Conservation (phyloP, 2,329 filamentous ascomycete species). For the Rutstroemia sp. region DNA sequence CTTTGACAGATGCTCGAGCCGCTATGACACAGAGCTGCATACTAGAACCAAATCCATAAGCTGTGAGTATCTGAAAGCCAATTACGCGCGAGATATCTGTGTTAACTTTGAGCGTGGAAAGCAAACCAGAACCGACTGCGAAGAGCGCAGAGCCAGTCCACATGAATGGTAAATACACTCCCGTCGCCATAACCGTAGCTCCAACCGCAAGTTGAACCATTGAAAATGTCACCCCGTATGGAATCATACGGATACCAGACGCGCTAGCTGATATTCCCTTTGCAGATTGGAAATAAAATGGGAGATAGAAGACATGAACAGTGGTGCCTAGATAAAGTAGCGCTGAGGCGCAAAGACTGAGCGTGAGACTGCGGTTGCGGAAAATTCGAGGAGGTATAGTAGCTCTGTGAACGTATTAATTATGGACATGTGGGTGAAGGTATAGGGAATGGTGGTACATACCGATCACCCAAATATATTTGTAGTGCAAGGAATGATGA, state of each 20-base stretch:
- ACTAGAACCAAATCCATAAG: slow-evolving; percentile 46
- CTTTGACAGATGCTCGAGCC: slow-evolving; percentile 43
- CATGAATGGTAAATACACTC: slow-evolving; percentile 30
- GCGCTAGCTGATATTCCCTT: slow-evolving; percentile 13
- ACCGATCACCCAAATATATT: slow-evolving; percentile 15
- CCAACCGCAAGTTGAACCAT: slow-evolving; percentile 4
- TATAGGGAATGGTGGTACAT: not conserved
- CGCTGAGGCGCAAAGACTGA: not conserved
- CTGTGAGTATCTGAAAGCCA: slow-evolving; percentile 48
- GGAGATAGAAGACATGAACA: not conserved
- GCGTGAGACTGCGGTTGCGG: not conserved
- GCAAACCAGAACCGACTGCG: slow-evolving; percentile 40
- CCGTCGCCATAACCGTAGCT: slow-evolving; percentile 19
- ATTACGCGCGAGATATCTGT: slow-evolving; percentile 36
- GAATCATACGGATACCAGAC: slow-evolving; percentile 22
- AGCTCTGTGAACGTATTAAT: not conserved
- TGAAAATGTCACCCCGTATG: slow-evolving; percentile 12
- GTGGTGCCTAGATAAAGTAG: not conserved
- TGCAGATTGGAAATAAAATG: slow-evolving; percentile 12
- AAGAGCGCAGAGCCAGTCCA: slow-evolving; percentile 22
- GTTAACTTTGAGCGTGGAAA: slow-evolving; percentile 40
- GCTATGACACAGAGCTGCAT: slow-evolving; percentile 39
- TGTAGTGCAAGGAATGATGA: slow-evolving; percentile 30
- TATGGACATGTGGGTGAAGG: not conserved
- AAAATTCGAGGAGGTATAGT: not conserved